These are phyloP conservation scores for Detonula confervacea DNA, from an alignment of 352 stramenopile genomes.

Conservation along the genomic window DNA sequence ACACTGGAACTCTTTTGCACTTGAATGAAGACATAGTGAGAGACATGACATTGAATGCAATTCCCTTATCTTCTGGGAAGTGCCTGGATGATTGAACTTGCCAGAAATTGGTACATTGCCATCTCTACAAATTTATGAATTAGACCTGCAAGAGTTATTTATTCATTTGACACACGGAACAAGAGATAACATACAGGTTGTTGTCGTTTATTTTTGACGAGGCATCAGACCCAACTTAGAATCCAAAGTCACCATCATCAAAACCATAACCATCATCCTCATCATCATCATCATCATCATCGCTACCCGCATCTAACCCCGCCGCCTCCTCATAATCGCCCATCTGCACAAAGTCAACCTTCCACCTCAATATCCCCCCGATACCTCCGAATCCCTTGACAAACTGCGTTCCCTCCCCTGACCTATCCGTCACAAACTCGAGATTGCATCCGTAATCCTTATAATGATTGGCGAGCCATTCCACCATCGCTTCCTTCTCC, in stretches of 20 bases:
- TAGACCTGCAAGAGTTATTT: too few species aligned
- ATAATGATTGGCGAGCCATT: slow-evolving; percentile 99
- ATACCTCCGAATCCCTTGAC: slow-evolving; percentile 99
- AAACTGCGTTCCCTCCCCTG: slow-evolving; percentile 98
- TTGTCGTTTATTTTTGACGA: too few species aligned
- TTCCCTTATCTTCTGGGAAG: too few species aligned
- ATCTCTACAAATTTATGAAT: too few species aligned
- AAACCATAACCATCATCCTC: slow-evolving; percentile 65
- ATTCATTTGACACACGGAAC: too few species aligned
- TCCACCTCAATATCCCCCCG: slow-evolving; percentile 98
- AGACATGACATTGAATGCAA: too few species aligned
- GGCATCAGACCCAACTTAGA: too few species aligned
- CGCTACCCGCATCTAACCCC: slow-evolving; percentile 77
- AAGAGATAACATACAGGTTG: too few species aligned
- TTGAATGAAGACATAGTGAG: too few species aligned
- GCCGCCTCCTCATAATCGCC: slow-evolving; percentile 86
- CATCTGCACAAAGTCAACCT: slow-evolving; percentile 97
- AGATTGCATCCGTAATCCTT: slow-evolving; percentile 98
- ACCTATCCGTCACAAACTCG: slow-evolving; percentile 98
- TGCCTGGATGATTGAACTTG: too few species aligned
- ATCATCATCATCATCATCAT: slow-evolving; percentile 81
- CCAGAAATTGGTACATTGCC: too few species aligned
- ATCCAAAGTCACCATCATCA: slow-evolving; percentile 85
- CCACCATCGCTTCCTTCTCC: slow-evolving; percentile 95
- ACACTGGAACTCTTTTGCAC: too few species aligned